Base-by-base conservation (phyloP, 75 land plant genomes). In the Cryptomeria japonica region DNA sequence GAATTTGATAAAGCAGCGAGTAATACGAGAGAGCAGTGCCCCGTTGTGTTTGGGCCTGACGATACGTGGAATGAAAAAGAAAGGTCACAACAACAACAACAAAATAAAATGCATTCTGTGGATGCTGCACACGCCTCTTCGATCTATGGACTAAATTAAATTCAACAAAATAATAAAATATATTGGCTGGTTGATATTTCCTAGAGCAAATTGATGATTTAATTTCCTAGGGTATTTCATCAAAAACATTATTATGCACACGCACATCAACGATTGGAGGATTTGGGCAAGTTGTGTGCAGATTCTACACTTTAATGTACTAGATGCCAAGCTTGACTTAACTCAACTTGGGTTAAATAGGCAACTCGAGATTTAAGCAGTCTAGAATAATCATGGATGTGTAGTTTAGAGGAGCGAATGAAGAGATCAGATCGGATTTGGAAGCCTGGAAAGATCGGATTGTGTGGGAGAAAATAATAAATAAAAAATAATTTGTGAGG, bases 341-440 rank as follows among this genome's bases (percentile, higher is more conserved):
- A 58, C 19, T 5, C 64, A 58, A 58, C 25, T 58, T 19, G 64
- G 64, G 64, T 5, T 58, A 18, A 58, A 1, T 64, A 8, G 9
- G 0, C 70, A 64, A 64, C 70, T 31, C 70, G 0, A 8, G 10
- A 64, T 25, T 64, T 25, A 25, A 64, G n/a, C 10, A 64, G 31
- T 8, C n/a, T 64, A 28, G 70, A 25, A 58, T 5, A 19, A 58
- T 18, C 64, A 19, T 53, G 15, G 55, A 51, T 12, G 0, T 13
- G 13, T 51, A 0, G 15, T 51, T 51, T 51, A 51, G 1, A 3
- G 18, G 18, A 18, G 64, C 25, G 70, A 64, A 25, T 25, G 70
- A 22, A 64, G 70, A 75, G 37, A 75, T 75, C 77, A 75, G 77
- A 75, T 75, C n/a, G 14, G 77, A 75, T 75, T 34, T 75, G 77